Conservation (phyloP, 179 eudicot genomes). For the Vitellaria paradoxa region DNA sequence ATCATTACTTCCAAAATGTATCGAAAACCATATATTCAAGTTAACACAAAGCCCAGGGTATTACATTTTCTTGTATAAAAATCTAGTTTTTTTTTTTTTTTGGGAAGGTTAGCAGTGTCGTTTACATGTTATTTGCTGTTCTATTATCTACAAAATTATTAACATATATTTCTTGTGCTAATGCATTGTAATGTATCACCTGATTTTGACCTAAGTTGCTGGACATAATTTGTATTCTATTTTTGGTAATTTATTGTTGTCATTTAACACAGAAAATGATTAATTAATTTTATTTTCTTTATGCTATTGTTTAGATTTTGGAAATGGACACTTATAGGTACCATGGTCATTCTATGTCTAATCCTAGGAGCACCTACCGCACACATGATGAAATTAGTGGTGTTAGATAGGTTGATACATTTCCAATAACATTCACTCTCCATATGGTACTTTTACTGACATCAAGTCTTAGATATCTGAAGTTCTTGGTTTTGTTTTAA, state of each 20-base stretch:
- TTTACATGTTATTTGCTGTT: not conserved
- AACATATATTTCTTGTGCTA: not conserved
- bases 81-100: no score
- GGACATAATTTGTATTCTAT: not conserved
- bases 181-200: not conserved
- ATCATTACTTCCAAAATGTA: no score
- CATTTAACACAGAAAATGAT: no score
- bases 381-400: slow-evolving; percentile 95
- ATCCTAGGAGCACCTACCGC: slow-evolving; percentile 97
- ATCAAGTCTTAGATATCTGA: not conserved
- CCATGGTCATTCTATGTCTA: slow-evolving; percentile 99
- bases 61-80: no score
- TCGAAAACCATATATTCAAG: no score
- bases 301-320: slow-evolving; percentile 58
- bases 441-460: not conserved
- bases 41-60: no score
- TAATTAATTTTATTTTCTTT: not conserved
- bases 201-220: not conserved
- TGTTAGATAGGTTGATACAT: slow-evolving; percentile 67
- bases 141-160: no score
- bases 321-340: slow-evolving; percentile 99
- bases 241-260: not conserved
- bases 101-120: no score
- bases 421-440: not conserved
- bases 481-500: not conserved